Evolutionary conservation across 2,329 filamentous ascomycete species (phyloP), one percentile per base, ranked within the genome.

Genomic region (Purpureocillium takamizusanense): DNA sequence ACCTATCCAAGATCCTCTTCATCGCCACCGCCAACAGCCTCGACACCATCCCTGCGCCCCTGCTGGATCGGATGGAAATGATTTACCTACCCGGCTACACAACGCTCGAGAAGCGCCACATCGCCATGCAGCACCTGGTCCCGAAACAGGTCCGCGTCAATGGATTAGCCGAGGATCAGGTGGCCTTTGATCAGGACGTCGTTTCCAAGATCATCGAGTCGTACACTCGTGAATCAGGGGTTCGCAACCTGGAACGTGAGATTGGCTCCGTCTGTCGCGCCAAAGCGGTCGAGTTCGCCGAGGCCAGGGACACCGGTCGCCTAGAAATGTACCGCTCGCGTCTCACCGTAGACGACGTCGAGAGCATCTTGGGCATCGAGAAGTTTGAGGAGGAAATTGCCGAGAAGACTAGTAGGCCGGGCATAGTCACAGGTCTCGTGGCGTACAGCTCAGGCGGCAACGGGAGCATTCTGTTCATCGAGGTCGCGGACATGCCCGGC

Each of bases 401-500:
- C 11, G 90, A 94, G 59, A 87, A 85, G 54, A 78, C 77, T 57
- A 72, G 76, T 48, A 80, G 88, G 14, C 90, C 92, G 2, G 92
- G 92, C 40, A 85, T 98, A 40, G 90, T 98, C 29, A 98, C 92
- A 0, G 92, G 92, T 12, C 80, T 98, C 25, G 92, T 98, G 13
- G 92, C 92, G 8, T 98, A 95, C 66, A 87, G 83, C 54, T 84
- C 83, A 4, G 90, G 92, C 36, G 88, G 88, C 35, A 90, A 95
- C 59, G 92, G 92, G 45, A 89, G 85, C 55, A 98, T 98, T 53
- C 74, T 98, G 40, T 98, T 98, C 69, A 98, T 98, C 51, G 92
- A 98, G 63, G 87, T 95, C 33, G 87, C 90, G 10, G 89, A 95
- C 56, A 97, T 97, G 88, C 92, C 92, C 1, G 92, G 92, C 32